Evolutionary conservation across 1,284 basidiomycete genomes (phyloP).

Genomic region (Austroboletus niveus): DNA sequence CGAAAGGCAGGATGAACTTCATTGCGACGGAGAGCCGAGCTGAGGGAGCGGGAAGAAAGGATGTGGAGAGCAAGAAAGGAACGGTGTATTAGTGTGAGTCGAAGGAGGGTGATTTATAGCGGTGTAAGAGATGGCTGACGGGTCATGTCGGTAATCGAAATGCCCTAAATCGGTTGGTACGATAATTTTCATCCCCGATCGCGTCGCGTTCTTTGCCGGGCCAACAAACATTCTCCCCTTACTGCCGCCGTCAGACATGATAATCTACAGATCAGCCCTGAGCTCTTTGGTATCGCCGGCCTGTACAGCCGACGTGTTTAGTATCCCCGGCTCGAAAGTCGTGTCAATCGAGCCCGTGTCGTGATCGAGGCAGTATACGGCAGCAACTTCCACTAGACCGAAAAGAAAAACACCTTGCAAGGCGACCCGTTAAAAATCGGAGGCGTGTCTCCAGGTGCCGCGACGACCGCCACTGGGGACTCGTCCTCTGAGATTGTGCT

Average conservation of each 20-base stretch:
- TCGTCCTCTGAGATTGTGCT: not conserved
- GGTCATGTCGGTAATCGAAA: constrained; percentile 19
- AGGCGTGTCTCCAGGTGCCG: not conserved
- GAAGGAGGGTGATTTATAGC: constrained; percentile 13
- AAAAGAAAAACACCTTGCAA: not conserved
- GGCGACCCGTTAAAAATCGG: not conserved
- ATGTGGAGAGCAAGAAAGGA: not conserved
- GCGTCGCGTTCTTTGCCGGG: not conserved
- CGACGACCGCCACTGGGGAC: too few relatives aligned
- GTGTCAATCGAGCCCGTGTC: too few relatives aligned
- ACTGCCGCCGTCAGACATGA: not conserved
- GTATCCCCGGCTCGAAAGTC: too few relatives aligned
- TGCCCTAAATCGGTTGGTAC: not conserved
- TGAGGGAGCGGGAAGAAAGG: not conserved
- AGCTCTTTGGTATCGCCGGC: too few relatives aligned
- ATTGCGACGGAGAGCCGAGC: constrained; percentile 24
- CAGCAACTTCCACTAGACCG: too few relatives aligned
- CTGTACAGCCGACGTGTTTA: too few relatives aligned
- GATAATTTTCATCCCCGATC: not conserved
- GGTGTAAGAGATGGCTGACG: not conserved
- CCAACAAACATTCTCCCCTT: not conserved
- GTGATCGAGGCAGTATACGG: too few relatives aligned
- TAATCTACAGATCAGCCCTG: too few relatives aligned
- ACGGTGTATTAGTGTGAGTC: not conserved
- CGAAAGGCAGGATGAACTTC: constrained; percentile 43